Conservation (phyloP, 257 asterid species). For the Primulina huaijiensis region DNA sequence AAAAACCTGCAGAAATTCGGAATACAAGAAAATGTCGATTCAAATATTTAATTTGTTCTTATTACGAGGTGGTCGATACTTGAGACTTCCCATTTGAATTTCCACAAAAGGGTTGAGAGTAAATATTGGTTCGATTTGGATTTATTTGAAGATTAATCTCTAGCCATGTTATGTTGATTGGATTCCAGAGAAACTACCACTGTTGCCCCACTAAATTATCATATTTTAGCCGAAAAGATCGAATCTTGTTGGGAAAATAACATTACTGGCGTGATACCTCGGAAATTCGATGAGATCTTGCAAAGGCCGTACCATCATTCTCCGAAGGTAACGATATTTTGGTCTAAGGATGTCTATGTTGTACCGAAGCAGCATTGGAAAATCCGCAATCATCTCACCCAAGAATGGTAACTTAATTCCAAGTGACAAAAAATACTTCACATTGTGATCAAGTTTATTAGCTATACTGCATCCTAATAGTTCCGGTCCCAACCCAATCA, state of each 20-base stretch:
- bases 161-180: neutral
- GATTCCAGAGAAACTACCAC: neutral
- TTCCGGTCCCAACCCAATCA: constrained; percentile 75
- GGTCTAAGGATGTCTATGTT: constrained; percentile 80
- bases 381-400: constrained; percentile 80
- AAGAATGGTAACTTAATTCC: constrained; percentile 61
- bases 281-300: constrained; percentile 84
- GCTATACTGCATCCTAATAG: constrained; percentile 87
- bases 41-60: too few relatives aligned
- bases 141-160: too few relatives aligned
- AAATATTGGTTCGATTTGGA: neutral
- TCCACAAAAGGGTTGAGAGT: neutral
- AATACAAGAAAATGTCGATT: neutral
- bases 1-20: constrained; percentile 59
- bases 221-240: neutral
- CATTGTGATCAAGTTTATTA: constrained; percentile 76
- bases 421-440: constrained; percentile 78
- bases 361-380: constrained; percentile 80
- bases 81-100: too few relatives aligned
- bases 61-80: too few relatives aligned
- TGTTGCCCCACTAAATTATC: neutral
- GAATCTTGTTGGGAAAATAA: neutral
- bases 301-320: constrained; percentile 84
- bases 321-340: constrained; percentile 76
- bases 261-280: constrained; percentile 42